phyloP scores from a whole-genome alignment of 2,329 filamentous ascomycete species.

The Fusarium staphyleae region DNA sequence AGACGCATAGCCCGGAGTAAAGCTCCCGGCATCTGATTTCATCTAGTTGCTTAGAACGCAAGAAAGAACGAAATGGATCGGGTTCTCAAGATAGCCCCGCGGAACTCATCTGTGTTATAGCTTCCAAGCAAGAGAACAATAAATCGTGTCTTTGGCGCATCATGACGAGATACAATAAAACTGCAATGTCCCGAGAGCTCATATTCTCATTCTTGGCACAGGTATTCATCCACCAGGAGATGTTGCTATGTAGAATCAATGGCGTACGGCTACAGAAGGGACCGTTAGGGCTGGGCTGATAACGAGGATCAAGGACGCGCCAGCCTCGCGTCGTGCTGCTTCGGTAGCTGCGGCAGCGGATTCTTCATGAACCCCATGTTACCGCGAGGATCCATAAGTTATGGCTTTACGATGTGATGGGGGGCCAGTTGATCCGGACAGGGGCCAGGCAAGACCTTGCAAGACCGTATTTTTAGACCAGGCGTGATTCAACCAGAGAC shows the following conservation, averaged over 20 bases:
- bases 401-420: slow-evolving; percentile 14
- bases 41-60: not conserved
- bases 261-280: slow-evolving; percentile 1
- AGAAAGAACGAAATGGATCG: not conserved
- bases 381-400: slow-evolving; percentile 11
- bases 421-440: not conserved
- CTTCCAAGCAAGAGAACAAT: no score
- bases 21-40: slow-evolving; percentile 6
- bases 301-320: slow-evolving; percentile 5
- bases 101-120: not conserved
- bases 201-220: not conserved
- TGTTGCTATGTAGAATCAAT: not conserved
- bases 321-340: not conserved
- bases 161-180: not conserved
- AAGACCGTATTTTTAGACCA: slow-evolving; percentile 10
- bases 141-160: not conserved
- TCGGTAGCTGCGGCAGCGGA: slow-evolving; percentile 16
- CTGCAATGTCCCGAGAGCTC: not conserved
- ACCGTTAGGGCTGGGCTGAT: slow-evolving; percentile 10
- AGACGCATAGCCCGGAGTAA: slow-evolving; percentile 23
- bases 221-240: slow-evolving; percentile 6
- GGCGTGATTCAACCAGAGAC: slow-evolving; percentile 5
- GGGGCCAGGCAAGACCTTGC: slow-evolving; percentile 1
- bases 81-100: no score
- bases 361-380: slow-evolving; percentile 1